Conservation (phyloP, 2,329 filamentous ascomycete genomes). For the Tolypocladium album region DNA sequence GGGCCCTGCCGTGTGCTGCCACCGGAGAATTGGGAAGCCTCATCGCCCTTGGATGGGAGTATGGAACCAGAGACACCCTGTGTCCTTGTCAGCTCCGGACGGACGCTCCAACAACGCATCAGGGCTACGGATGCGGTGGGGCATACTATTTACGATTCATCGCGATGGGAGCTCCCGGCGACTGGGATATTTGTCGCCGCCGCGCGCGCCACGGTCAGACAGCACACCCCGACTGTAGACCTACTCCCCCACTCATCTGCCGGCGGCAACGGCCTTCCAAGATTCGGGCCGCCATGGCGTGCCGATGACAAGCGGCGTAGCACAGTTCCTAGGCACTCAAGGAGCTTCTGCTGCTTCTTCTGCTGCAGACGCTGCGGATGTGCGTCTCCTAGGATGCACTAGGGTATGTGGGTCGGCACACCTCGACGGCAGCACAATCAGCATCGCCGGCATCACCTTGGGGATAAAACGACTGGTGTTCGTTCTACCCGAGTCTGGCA, state of each 20-base stretch:
- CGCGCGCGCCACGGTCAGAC: neutral
- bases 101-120: neutral
- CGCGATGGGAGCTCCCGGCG: neutral
- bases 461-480: no score
- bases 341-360: neutral
- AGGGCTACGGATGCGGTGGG: neutral
- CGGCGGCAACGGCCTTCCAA: neutral
- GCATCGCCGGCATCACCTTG: neutral
- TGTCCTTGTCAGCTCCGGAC: neutral
- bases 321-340: neutral
- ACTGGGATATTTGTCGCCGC: neutral
- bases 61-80: neutral
- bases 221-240: neutral
- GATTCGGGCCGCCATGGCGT: neutral
- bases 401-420: neutral
- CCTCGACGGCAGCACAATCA: neutral
- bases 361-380: neutral
- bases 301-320: neutral
- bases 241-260: neutral
- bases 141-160: neutral
- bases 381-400: neutral
- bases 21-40: neutral
- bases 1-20: neutral
- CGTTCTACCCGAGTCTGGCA: no score
- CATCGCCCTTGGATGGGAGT: neutral